Conservation (phyloP, 164 flowering plant species). For the Brasenia schreberi region DNA sequence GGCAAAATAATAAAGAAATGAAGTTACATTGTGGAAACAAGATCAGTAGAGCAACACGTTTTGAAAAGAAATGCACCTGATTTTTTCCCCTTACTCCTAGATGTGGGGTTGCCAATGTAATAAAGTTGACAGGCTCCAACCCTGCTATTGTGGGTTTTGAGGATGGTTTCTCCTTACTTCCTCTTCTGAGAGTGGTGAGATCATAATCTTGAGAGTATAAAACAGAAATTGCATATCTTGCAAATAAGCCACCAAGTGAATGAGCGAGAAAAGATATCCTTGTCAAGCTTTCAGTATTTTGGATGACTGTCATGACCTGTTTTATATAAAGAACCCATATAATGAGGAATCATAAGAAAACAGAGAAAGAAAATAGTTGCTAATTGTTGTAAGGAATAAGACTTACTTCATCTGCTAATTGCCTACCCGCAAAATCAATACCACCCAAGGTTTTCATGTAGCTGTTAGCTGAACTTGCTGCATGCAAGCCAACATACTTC, state of each 20-base stretch:
- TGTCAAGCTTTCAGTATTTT: slow-evolving; percentile 55
- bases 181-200: slow-evolving; percentile 7
- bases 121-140: slow-evolving; percentile 73
- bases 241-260: slow-evolving; percentile 94
- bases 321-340: neutral
- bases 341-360: neutral
- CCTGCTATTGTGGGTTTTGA: slow-evolving; percentile 62
- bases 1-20: too few relatives aligned
- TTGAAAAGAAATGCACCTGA: slow-evolving; percentile 35
- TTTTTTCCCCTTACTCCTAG: slow-evolving; percentile 86
- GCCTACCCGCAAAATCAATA: slow-evolving; percentile 86
- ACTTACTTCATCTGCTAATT: slow-evolving; percentile 90
- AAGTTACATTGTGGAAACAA: too few relatives aligned
- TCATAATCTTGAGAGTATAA: slow-evolving; percentile 41
- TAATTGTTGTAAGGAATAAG: neutral
- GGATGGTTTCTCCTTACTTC: slow-evolving; percentile 11
- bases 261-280: slow-evolving; percentile 85
- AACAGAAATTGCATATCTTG: slow-evolving; percentile 68
- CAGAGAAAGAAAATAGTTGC: too few relatives aligned
- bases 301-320: slow-evolving; percentile 70
- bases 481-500: neutral
- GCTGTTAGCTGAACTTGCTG: slow-evolving; percentile 87
- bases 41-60: too few relatives aligned
- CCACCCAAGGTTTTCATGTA: slow-evolving; percentile 80
- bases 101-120: slow-evolving; percentile 93